phyloP scores from a whole-genome alignment of 768 basidiomycete genomes.

The Galerina sulciceps region DNA sequence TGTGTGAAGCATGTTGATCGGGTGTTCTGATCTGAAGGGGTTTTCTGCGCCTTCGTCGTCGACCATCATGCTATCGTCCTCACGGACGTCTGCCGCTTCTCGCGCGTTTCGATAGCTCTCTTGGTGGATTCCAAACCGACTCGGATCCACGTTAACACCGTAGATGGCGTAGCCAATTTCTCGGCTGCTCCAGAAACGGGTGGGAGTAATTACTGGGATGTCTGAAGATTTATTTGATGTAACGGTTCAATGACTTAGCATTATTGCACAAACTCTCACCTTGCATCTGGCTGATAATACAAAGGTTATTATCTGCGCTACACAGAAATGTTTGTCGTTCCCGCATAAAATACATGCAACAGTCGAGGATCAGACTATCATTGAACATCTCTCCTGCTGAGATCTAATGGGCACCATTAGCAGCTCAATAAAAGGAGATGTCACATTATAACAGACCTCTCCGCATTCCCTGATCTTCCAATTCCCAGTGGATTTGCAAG shows the following conservation, averaged over 20 bases:
- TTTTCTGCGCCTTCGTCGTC: slow-evolving; percentile 57
- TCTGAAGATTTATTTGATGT: slow-evolving; percentile 24
- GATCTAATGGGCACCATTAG: slow-evolving; percentile 15
- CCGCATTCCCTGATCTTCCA: slow-evolving; percentile 57
- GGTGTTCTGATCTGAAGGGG: slow-evolving; percentile 51
- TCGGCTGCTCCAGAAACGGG: slow-evolving; percentile 49
- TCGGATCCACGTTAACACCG: slow-evolving; percentile 36
- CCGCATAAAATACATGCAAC: slow-evolving; percentile 65
- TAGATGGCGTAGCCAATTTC: slow-evolving; percentile 55
- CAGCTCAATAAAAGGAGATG: slow-evolving; percentile 7
- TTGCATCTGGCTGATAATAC: slow-evolving; percentile 41
- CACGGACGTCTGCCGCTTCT: slow-evolving; percentile 13
- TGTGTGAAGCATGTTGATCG: slow-evolving; percentile 68
- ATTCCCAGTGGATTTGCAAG: slow-evolving; percentile 60
- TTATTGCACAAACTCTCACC: slow-evolving; percentile 22
- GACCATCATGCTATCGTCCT: slow-evolving; percentile 56
- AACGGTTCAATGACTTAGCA: neutral
- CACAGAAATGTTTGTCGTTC: slow-evolving; percentile 60
- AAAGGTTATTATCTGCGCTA: slow-evolving; percentile 73
- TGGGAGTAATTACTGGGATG: slow-evolving; percentile 41
- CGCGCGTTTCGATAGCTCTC: slow-evolving; percentile 36
- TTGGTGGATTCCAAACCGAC: slow-evolving; percentile 44
- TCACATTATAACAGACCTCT: slow-evolving; percentile 47
- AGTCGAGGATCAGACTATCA: slow-evolving; percentile 78
- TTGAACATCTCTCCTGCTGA: slow-evolving; percentile 48